Conservation (phyloP, 768 basidiomycete genomes). For the Russula lepida region DNA sequence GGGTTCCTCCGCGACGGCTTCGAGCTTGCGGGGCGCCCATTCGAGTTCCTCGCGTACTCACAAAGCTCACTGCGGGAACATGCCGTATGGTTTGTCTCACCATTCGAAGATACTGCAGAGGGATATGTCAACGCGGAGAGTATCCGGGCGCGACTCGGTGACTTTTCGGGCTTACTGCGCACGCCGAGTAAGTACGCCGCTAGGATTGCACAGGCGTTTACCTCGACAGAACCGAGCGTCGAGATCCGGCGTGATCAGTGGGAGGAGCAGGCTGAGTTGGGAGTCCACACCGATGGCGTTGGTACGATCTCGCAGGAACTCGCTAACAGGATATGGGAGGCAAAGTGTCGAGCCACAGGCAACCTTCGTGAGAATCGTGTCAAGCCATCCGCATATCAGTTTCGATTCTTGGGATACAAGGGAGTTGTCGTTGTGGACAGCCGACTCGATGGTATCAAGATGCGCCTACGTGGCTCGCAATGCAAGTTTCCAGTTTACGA, state of each 20-base stretch:
- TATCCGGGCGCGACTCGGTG: slow-evolving; percentile 58
- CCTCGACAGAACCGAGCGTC: slow-evolving; percentile 71
- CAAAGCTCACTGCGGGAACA: slow-evolving; percentile 70
- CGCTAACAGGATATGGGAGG: slow-evolving; percentile 50
- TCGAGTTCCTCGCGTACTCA: slow-evolving; percentile 81
- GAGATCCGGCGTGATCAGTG: slow-evolving; percentile 48
- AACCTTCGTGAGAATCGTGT: neutral
- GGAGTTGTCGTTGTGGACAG: slow-evolving; percentile 68
- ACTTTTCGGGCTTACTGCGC: slow-evolving; percentile 44
- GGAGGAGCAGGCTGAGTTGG: slow-evolving; percentile 54
- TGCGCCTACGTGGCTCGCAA: slow-evolving; percentile 70
- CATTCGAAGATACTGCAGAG: slow-evolving; percentile 43
- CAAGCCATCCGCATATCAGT: slow-evolving; percentile 49
- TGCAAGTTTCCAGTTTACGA: slow-evolving; percentile 56
- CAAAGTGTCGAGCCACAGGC: slow-evolving; percentile 35
- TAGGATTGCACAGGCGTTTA: slow-evolving; percentile 75
- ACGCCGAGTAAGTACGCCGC: slow-evolving; percentile 77
- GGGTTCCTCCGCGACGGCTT: slow-evolving; percentile 53
- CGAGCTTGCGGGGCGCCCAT: slow-evolving; percentile 50
- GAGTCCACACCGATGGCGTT: slow-evolving; percentile 66
- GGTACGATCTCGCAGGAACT: slow-evolving; percentile 65
- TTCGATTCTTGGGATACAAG: slow-evolving; percentile 74
- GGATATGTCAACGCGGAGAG: slow-evolving; percentile 42
- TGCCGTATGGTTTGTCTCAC: slow-evolving; percentile 72
- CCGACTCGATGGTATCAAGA: slow-evolving; percentile 46